Conservation (phyloP, 1,284 basidiomycete genomes). For the Hemileccinum hortonii region DNA sequence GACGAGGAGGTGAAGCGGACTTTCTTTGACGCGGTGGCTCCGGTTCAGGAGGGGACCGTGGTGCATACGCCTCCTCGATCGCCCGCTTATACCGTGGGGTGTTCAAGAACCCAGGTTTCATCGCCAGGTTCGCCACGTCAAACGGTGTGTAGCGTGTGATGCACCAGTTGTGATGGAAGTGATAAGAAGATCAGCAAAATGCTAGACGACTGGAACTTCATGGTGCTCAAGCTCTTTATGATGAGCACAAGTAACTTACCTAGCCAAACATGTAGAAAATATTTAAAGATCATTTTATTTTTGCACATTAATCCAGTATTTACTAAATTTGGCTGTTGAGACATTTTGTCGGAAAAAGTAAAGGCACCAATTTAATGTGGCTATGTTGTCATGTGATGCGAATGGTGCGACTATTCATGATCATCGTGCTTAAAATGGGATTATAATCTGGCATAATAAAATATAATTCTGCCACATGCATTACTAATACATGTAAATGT, state of each 20-base stretch:
- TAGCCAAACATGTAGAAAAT: no score
- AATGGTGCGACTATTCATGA: no score
- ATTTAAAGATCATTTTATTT: no score
- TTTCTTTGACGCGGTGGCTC: not conserved
- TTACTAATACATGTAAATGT: no score
- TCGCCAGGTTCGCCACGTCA: slow-evolving; percentile 2
- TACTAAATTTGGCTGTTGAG: no score
- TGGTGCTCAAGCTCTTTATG: no score
- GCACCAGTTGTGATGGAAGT: not conserved
- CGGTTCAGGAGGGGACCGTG: not conserved
- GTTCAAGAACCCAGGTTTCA: slow-evolving; percentile 21
- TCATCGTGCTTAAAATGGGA: no score
- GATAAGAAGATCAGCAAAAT: not conserved
- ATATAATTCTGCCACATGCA: no score
- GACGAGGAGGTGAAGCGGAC: not conserved
- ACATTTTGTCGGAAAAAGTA: not conserved
- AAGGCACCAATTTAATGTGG: not conserved
- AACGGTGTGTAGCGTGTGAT: not conserved
- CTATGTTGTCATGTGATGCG: not conserved
- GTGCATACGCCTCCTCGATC: slow-evolving; percentile 7
- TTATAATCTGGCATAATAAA: no score
- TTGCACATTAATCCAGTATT: no score
- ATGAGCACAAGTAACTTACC: no score
- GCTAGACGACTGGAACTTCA: no score
- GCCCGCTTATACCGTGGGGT: slow-evolving; percentile 3